Evolutionary conservation across 106 monocot species (phyloP), one percentile per base, ranked within the genome.

Genomic region (Dendrobium officinale): DNA sequence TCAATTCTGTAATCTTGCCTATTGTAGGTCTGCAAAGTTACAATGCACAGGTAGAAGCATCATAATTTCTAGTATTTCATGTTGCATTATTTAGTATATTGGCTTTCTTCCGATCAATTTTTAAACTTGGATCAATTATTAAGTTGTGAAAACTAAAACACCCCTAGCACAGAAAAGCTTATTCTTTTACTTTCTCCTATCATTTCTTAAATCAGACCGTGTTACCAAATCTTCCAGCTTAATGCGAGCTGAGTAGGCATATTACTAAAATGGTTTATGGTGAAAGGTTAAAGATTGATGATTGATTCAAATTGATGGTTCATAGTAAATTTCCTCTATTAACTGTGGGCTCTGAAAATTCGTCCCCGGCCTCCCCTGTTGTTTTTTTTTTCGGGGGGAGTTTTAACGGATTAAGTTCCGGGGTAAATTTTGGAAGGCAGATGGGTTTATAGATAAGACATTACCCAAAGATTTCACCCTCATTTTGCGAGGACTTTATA

Each of bases 11-110:
- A 64, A 80, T 86, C 80, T 83, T 84, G 70, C 91, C 96, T 47
- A 88, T 88, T 79, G 86, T 94, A 19, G 96, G 96, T 19, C 86
- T 97, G 40, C 90, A 94, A 82, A 92, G 82, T 77, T 96, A 96
- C 89, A 94, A 96, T 81, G 83, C 87, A 48, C 85, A 93, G 92
- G 96, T 96, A 92, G 11, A 76, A 49, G 27, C 9, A 26, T 45
- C 0, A 74, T 70, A 8, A 20, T 43, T 43, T 43, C 70, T 70
- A 33, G 27, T 22, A 70, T 70, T 70, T 70, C 16, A 70, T 26
- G 64, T n/a, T 64, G 26, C 64, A 37, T 33, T 70, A 70, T 70
- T 31, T 37, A 70, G 13, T 70, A 70, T 70, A 70, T 70, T 70
- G 33, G 9, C 33, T 22, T 70, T 70, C 33, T 70, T 70, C 37